Evolutionary conservation across 2,329 filamentous ascomycete genomes (phyloP), one percentile per base, ranked within the genome.

Genomic region (Rachicladosporium sp.): DNA sequence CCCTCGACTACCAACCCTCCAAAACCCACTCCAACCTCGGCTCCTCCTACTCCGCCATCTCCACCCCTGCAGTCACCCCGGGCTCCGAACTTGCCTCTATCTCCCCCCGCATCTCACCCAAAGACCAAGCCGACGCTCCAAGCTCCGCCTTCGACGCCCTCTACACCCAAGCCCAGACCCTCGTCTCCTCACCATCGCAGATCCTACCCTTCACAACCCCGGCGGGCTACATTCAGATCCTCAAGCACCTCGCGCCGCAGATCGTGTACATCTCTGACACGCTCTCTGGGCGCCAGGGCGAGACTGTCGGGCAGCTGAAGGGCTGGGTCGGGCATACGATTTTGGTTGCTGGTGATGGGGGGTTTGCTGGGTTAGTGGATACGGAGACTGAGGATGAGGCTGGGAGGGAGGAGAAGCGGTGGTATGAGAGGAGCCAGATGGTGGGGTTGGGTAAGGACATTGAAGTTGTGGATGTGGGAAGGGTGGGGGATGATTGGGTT

Each of bases 11-110:
- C 43, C 45, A 49, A 31, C 52, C 55, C 56, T 31, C 73, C 57
- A 66, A 75, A 64, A 64, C 73, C 62, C 58, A 75, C 59, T 63
- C 76, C 63, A 68, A 75, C 59, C 65, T 93, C 68, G 58, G 74
- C 71, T 93, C 85, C 38, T 93, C 87, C 4, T 94, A 86, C 66
- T 87, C 84, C 48, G 87, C 91, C 63, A 91, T 94, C 59, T 80
- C 74, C 44, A 64, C 59, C 2, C 61, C 87, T 60, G 77, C 73
- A 37, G 74, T 77, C 54, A 79, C 78, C 1, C 74, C 80, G 15
- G 73, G 69, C 39, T 77, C 80, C 34, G 80, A 83, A 49, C 48
- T 60, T 8, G 46, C 58, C 40, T 49, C 55, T 36, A 51, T 66
- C 57, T 44, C 62, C 72, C 60, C 56, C 62, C 60, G 61, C 38